phyloP scores from a whole-genome alignment of 2,329 filamentous ascomycete genomes.

The Aspergillus fumigatiaffinis region DNA sequence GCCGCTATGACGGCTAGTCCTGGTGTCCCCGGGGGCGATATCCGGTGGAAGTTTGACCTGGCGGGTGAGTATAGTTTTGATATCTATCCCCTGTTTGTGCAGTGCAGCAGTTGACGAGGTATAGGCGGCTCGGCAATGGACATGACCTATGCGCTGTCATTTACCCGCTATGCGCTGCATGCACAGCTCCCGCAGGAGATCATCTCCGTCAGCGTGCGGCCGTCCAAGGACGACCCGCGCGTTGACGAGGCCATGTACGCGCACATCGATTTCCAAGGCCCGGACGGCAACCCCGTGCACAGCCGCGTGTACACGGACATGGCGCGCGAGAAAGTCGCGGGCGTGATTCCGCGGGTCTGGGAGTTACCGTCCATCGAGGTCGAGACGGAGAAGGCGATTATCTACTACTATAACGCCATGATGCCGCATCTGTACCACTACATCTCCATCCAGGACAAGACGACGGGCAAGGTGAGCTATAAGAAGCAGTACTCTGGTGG shows the following conservation, averaged over 20 bases:
- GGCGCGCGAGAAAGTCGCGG: slow-evolving; percentile 19
- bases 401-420: slow-evolving; percentile 31
- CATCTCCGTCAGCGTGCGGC: slow-evolving; percentile 26
- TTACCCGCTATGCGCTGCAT: slow-evolving; percentile 31
- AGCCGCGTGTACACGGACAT: slow-evolving; percentile 31
- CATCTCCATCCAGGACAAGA: slow-evolving; percentile 27
- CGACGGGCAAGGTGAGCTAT: slow-evolving; percentile 21
- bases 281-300: slow-evolving; percentile 17
- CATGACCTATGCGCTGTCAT: slow-evolving; percentile 33
- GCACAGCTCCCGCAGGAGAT: slow-evolving; percentile 25
- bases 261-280: slow-evolving; percentile 23
- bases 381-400: slow-evolving; percentile 27
- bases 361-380: slow-evolving; percentile 32
- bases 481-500: slow-evolving; percentile 25
- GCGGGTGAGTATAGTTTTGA: slow-evolving; percentile 14
- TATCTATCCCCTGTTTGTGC: too few relatives aligned
- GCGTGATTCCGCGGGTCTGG: slow-evolving; percentile 28
- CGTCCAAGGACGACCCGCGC: slow-evolving; percentile 21
- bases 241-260: slow-evolving; percentile 32
- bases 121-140: slow-evolving; percentile 39
- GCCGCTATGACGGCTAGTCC: slow-evolving; percentile 25
- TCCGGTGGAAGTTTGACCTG: slow-evolving; percentile 38
- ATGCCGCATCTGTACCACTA: slow-evolving; percentile 35
- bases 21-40: slow-evolving; percentile 27
- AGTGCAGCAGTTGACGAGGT: not conserved